Evolutionary conservation across 805 yeast genomes (phyloP).

Genomic region (Suhomyces prunicola): DNA sequence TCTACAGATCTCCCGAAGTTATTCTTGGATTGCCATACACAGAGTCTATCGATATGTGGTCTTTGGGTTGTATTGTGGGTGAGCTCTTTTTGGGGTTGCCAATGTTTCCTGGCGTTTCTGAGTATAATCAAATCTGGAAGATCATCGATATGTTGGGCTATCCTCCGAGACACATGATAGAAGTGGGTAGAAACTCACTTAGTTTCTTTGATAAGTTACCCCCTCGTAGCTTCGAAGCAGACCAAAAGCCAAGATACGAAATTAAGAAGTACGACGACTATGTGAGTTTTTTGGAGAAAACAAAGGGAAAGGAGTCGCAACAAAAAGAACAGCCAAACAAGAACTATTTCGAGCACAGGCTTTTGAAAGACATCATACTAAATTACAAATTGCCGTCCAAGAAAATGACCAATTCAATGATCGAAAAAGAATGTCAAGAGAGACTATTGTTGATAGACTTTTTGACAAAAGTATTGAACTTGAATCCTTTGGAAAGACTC

Average conservation of each 20-base stretch:
- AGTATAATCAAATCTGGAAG: slow-evolving; percentile 82
- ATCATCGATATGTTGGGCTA: slow-evolving; percentile 77
- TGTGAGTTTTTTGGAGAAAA: slow-evolving; percentile 21
- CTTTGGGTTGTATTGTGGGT: slow-evolving; percentile 87
- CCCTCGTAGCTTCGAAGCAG: slow-evolving; percentile 5
- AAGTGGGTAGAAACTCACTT: slow-evolving; percentile 82
- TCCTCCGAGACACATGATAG: slow-evolving; percentile 97
- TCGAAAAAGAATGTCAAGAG: slow-evolving; percentile 71
- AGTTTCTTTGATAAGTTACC: slow-evolving; percentile 57
- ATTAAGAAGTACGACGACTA: slow-evolving; percentile 38
- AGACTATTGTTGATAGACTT: slow-evolving; percentile 74
- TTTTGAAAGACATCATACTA: slow-evolving; percentile 68
- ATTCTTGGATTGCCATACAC: slow-evolving; percentile 89
- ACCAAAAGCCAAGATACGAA: slow-evolving; percentile 27
- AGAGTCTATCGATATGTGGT: slow-evolving; percentile 96
- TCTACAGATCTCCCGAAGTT: slow-evolving; percentile 94
- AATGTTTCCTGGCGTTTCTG: slow-evolving; percentile 90
- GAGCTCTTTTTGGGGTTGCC: slow-evolving; percentile 91
- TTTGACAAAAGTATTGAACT: slow-evolving; percentile 67
- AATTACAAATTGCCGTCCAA: slow-evolving; percentile 68
- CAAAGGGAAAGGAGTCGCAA: slow-evolving; percentile 27
- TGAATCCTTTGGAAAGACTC: slow-evolving; percentile 93
- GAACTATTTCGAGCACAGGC: slow-evolving; percentile 66
- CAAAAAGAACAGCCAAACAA: slow-evolving; percentile 74
- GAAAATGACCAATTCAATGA: slow-evolving; percentile 49